phyloP scores from a whole-genome alignment of 139 green algal genomes.

The Mesotaenium endlicherianum region DNA sequence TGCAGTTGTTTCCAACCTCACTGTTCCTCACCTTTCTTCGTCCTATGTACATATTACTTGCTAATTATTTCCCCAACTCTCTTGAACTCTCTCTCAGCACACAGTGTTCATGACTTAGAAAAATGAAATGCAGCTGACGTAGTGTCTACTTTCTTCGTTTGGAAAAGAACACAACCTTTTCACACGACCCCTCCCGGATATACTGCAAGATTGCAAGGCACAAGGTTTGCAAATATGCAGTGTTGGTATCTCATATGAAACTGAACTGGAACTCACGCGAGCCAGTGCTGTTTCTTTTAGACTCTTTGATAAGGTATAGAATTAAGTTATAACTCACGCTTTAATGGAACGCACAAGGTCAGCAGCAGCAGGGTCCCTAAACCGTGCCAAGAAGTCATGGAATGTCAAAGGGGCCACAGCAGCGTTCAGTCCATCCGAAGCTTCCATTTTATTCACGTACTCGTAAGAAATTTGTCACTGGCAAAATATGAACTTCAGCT shows the following conservation, averaged over 20 bases:
- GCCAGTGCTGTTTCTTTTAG: neutral
- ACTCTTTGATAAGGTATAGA: neutral
- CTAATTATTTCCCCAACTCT: too few species aligned
- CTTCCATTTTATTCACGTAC: too few species aligned
- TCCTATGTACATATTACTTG: too few species aligned
- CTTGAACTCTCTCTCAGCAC: too few species aligned
- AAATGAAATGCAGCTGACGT: too few species aligned
- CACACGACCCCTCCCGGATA: neutral
- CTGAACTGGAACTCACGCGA: neutral
- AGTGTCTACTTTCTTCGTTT: too few species aligned
- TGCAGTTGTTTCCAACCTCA: too few species aligned
- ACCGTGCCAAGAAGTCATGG: constrained; percentile 76
- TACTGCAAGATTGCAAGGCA: neutral
- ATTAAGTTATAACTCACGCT: constrained; percentile 30
- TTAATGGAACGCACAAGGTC: constrained; percentile 91
- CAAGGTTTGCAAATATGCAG: neutral
- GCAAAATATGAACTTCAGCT: too few species aligned
- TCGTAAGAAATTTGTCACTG: too few species aligned
- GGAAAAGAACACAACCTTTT: constrained; percentile 1
- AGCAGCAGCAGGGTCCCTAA: constrained; percentile 70
- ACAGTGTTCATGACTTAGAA: too few species aligned
- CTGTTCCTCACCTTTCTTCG: too few species aligned
- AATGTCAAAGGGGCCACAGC: constrained; percentile 66
- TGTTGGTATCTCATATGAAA: neutral
- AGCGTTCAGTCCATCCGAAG: neutral